Base-by-base conservation (phyloP, 805 yeast genomes). In the Lipomyces chichibuensis region DNA sequence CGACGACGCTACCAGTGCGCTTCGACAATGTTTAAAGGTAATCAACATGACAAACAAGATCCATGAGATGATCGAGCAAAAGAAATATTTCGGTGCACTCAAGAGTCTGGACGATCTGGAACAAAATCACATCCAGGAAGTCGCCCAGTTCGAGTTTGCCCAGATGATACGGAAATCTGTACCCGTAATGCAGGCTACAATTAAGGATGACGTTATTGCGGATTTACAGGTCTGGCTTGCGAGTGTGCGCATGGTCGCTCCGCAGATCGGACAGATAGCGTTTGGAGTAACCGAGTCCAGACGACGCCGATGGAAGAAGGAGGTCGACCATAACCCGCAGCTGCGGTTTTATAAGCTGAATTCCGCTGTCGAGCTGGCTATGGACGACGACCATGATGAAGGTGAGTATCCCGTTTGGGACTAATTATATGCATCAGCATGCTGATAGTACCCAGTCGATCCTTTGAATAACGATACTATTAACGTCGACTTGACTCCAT, bases 21-120 rank as follows among this genome's bases (percentile, higher is more conserved):
- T 94, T 46, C 86, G 84, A 63, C 83, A 87, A 60, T 89, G 96
- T 71, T 81, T 93, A 29, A 92, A 89, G 70, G 93, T 93, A 9
- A 82, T 94, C 64, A 97, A 93, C 74, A 84, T 90, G 72, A 90
- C 96, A 17, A 93, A 92, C 78, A 90, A 88, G 74, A 90, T 92
- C 59, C 91, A 92, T 75, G 93, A 90, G 52, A 80, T 93, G 74
- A 89, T 92, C 68, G 85, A 87, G 62, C 87, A 86, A 66, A 87
- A 87, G 73, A 87, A 88, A 72, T 91, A 90, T 73, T 93, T 91
- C 76, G 90, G 90, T 67, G 98, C 98, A 0, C 84, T 95, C 72
- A 91, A 92, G 69, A 85, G 89, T 71, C 80, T 92, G 61, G 93
- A 92, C 67, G 92, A 88, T 73, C 80, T 94, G 69, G 87, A 88